Evolutionary conservation across 1,284 basidiomycete genomes (phyloP).

Genomic region (Albatrellus sp.): DNA sequence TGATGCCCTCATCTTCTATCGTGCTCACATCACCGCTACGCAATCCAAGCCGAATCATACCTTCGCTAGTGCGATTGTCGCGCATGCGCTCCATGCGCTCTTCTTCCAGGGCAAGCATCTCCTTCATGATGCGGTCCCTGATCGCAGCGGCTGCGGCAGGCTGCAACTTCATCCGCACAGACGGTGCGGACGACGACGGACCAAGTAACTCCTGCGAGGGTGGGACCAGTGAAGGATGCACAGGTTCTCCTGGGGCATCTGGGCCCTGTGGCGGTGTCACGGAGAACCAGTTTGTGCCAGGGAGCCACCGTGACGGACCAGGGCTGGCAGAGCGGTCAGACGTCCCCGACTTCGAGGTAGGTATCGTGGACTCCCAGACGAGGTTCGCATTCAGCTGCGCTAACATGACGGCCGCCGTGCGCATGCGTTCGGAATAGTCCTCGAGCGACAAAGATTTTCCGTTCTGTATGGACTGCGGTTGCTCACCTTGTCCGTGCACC

Average conservation of each 20-base stretch:
- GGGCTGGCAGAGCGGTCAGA: conserved; percentile 18
- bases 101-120: conserved; percentile 96
- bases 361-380: conserved; percentile 31
- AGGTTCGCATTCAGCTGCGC: conserved; percentile 88
- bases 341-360: conserved; percentile 22
- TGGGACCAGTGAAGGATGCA: conserved; percentile 20
- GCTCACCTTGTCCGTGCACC: conserved; percentile 6
- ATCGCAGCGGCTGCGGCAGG: conserved; percentile 81
- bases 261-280: conserved; percentile 15
- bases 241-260: conserved; percentile 3
- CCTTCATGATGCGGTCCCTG: conserved; percentile 92
- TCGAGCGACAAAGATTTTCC: conserved; percentile 50
- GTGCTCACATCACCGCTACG: conserved; percentile 42
- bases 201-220: conserved; percentile 11
- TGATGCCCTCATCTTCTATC: conserved; percentile 84
- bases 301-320: conserved; percentile 44
- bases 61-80: conserved; percentile 45
- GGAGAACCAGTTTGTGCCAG: conserved; percentile 50
- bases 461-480: conserved; percentile 6
- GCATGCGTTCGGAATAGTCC: conserved; percentile 97
- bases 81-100: conserved; percentile 95
- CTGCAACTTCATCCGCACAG: conserved; percentile 55
- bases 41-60: conserved; percentile 38
- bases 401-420: conserved; percentile 96
- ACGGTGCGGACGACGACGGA: conserved; percentile 11